These are phyloP conservation scores for Ceratocystis cacaofunesta DNA, from an alignment of 2,329 filamentous ascomycete genomes.

Conservation along the genomic window DNA sequence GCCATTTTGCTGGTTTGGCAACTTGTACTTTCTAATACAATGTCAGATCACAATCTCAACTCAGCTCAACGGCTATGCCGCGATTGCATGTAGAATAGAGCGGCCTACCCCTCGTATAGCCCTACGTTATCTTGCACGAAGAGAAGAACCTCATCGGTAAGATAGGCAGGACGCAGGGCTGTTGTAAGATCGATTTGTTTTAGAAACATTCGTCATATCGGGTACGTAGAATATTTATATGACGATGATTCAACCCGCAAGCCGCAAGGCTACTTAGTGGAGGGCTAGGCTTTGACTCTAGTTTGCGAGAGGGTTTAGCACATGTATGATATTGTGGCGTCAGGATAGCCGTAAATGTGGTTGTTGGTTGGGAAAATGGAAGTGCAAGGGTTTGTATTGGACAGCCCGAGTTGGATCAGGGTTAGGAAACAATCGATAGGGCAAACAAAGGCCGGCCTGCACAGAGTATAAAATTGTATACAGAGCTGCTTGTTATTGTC, in stretches of 20 bases:
- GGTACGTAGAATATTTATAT: neutral
- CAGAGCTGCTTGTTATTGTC: neutral
- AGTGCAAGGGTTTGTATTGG: neutral
- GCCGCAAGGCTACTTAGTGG: neutral
- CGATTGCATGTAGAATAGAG: neutral
- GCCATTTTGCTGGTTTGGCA: slow-evolving; percentile 84
- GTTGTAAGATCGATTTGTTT: slow-evolving; percentile 92
- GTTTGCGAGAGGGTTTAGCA: neutral
- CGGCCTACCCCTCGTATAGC: slow-evolving; percentile 79
- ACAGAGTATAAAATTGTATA: neutral
- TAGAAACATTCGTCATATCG: slow-evolving; percentile 77
- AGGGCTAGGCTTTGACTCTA: neutral
- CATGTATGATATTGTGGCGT: neutral
- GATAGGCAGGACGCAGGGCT: slow-evolving; percentile 79
- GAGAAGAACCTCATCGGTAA: slow-evolving; percentile 84
- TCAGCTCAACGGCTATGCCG: neutral
- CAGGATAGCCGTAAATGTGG: no score
- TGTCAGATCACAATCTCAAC: slow-evolving; percentile 10
- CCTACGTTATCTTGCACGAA: slow-evolving; percentile 97
- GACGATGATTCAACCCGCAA: neutral
- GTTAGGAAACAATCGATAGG: neutral
- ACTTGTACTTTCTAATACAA: slow-evolving; percentile 68
- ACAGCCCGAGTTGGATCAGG: neutral
- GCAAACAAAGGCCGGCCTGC: neutral
- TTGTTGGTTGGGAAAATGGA: no score